A percentile compares a stretch with the other conserved stretches of the same genome.
Evolutionary conservation across 352 stramenopile species (phyloP).

Genomic region (Globisporangium nodosum): DNA sequence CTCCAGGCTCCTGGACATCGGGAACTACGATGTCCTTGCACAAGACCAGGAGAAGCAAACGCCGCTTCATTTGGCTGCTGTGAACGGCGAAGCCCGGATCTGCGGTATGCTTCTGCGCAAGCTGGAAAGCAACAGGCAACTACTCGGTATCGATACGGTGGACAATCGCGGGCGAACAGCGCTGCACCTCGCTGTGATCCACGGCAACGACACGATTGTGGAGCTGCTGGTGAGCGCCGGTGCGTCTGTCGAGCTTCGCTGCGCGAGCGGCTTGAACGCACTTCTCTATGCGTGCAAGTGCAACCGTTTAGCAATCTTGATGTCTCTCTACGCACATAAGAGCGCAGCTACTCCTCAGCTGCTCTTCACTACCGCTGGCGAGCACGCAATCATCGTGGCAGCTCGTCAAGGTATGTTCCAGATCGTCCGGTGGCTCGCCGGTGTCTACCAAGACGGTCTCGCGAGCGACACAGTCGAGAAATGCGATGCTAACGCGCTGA

Average conservation of each 20-base stretch:
- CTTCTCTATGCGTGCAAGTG: conserved; percentile 43
- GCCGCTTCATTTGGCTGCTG: conserved; percentile 41
- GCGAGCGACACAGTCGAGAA: neutral
- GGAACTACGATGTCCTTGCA: conserved; percentile 33
- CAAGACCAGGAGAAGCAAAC: conserved; percentile 40
- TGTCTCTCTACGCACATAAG: conserved; percentile 27
- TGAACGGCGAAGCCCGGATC: conserved; percentile 29
- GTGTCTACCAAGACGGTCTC: conserved; percentile 18
- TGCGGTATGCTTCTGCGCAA: conserved; percentile 34
- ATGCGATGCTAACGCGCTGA: neutral
- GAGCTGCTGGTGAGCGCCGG: conserved; percentile 29
- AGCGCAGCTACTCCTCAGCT: conserved; percentile 14
- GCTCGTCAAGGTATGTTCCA: conserved; percentile 29
- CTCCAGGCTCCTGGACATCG: conserved; percentile 30
- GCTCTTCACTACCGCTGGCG: conserved; percentile 21
- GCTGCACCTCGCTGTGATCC: conserved; percentile 41
- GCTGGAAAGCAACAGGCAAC: conserved; percentile 16
- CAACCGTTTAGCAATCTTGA: conserved; percentile 44
- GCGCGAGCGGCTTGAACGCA: conserved; percentile 30
- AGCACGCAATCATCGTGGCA: conserved; percentile 45
- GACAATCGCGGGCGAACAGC: conserved; percentile 34
- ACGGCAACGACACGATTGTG: conserved; percentile 36
- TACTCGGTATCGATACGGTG: conserved; percentile 5
- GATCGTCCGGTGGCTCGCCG: conserved; percentile 49
- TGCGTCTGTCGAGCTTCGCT: conserved; percentile 30